A percentile compares a stretch with the other conserved stretches of the same genome.
Evolutionary conservation across 2,329 filamentous ascomycete genomes (phyloP).

Genomic region (Huntiella moniliformis): DNA sequence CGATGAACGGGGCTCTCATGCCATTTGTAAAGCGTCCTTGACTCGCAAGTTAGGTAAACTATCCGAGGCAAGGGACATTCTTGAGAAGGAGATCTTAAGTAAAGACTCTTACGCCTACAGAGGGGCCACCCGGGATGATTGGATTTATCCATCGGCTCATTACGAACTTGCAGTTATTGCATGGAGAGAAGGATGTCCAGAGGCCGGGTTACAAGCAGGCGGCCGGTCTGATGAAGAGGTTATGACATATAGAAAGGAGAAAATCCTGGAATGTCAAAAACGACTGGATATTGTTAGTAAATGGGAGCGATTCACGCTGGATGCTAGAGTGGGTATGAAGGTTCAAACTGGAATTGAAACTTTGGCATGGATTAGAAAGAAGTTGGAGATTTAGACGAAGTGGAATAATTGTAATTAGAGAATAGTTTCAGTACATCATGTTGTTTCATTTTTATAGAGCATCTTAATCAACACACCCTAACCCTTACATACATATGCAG

Average conservation of each 20-base stretch:
- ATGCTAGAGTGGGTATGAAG: slow-evolving; percentile 56
- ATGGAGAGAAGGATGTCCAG: slow-evolving; percentile 48
- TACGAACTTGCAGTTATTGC: slow-evolving; percentile 74
- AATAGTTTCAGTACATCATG: too few relatives aligned
- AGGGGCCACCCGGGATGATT: slow-evolving; percentile 47
- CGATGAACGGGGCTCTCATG: slow-evolving; percentile 45
- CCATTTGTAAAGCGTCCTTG: slow-evolving; percentile 47
- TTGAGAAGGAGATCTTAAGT: slow-evolving; percentile 45
- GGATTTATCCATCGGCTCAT: slow-evolving; percentile 52
- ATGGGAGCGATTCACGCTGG: slow-evolving; percentile 56
- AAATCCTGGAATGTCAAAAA: slow-evolving; percentile 41
- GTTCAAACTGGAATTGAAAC: slow-evolving; percentile 52
- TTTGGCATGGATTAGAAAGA: slow-evolving; percentile 33
- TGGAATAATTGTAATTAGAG: too few relatives aligned
- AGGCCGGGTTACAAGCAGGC: slow-evolving; percentile 14
- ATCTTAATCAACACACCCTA: too few relatives aligned
- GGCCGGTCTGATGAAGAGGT: slow-evolving; percentile 9
- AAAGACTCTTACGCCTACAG: slow-evolving; percentile 39
- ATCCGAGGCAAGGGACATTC: slow-evolving; percentile 43
- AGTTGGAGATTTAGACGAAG: slow-evolving; percentile 15
- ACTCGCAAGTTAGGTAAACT: slow-evolving; percentile 43
- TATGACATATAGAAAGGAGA: slow-evolving; percentile 24
- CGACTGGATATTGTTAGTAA: slow-evolving; percentile 47
- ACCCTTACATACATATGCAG: too few relatives aligned
- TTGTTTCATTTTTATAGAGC: too few relatives aligned